phyloP scores from a whole-genome alignment of 2,329 filamentous ascomycete genomes.

The Blastomyces parvus region DNA sequence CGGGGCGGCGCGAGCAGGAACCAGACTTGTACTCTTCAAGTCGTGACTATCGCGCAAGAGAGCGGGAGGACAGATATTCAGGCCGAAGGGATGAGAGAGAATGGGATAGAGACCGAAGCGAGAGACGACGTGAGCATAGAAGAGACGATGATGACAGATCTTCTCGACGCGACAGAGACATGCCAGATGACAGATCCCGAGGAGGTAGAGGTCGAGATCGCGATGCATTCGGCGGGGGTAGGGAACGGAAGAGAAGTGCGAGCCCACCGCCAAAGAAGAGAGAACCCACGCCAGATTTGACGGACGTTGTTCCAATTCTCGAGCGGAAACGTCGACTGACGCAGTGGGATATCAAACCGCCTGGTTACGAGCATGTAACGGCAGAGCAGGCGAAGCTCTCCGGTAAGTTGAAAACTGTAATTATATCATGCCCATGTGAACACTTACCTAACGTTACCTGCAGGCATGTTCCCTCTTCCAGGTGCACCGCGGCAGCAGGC shows the following conservation, averaged over 20 bases:
- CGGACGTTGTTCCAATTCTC: conserved; percentile 69
- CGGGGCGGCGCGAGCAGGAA: conserved; percentile 61
- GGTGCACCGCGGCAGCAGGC: conserved; percentile 89
- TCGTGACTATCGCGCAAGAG: conserved; percentile 81
- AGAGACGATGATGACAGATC: conserved; percentile 59
- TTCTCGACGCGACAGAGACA: conserved; percentile 47
- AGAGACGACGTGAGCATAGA: conserved; percentile 50
- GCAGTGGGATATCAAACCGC: conserved; percentile 99
- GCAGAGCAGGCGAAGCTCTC: conserved; percentile 98
- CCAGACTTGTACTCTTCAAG: conserved; percentile 86
- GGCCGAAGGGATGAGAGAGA: conserved; percentile 63
- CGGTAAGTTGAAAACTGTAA: conserved; percentile 29
- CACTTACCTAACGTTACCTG: conserved; percentile 2
- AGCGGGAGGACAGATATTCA: conserved; percentile 85
- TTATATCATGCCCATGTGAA: conserved; percentile 1
- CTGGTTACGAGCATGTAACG: conserved; percentile 95
- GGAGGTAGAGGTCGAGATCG: conserved; percentile 29
- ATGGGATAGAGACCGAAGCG: conserved; percentile 62
- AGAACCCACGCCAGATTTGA: conserved; percentile 92
- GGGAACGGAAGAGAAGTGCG: conserved; percentile 60
- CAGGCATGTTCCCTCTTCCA: conserved; percentile 92
- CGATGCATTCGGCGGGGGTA: conserved; percentile 37
- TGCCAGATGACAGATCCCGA: conserved; percentile 53
- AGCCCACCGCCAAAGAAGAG: conserved; percentile 79
- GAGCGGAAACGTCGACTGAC: conserved; percentile 86